Conservation (phyloP, 345 rosid species). For the Eucalyptus lansdowneana region DNA sequence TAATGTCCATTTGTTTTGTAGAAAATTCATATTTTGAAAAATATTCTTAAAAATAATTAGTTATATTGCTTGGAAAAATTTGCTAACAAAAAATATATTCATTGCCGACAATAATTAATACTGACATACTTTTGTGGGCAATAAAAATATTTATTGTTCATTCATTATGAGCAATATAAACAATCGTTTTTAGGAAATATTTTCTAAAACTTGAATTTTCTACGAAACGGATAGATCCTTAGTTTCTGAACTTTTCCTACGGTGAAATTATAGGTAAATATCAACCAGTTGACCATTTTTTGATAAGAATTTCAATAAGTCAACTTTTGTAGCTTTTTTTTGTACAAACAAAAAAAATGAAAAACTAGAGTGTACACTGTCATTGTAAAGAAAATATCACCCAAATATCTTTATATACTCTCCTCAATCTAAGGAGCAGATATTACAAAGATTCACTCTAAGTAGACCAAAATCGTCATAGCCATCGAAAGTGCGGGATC, state of each 20-base stretch:
- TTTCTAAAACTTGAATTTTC: too few relatives aligned
- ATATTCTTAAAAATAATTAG: too few relatives aligned
- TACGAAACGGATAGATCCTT: too few relatives aligned
- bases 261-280: neutral
- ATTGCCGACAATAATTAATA: too few relatives aligned
- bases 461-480: neutral
- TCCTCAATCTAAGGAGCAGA: neutral
- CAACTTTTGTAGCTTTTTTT: neutral
- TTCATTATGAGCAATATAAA: too few relatives aligned
- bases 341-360: neutral
- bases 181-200: too few relatives aligned
- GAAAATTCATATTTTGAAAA: too few relatives aligned
- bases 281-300: neutral
- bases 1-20: too few relatives aligned
- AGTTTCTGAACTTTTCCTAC: neutral
- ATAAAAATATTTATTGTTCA: too few relatives aligned
- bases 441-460: neutral
- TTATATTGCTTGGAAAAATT: too few relatives aligned
- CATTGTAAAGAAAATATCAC: neutral
- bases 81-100: too few relatives aligned
- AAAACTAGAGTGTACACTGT: neutral
- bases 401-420: neutral
- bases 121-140: too few relatives aligned
- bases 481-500: neutral
- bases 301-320: neutral